A percentile compares a stretch with the other conserved stretches of the same genome.
Conservation (phyloP, 805 yeast genomes). For the Myxozyma kluyveri region DNA sequence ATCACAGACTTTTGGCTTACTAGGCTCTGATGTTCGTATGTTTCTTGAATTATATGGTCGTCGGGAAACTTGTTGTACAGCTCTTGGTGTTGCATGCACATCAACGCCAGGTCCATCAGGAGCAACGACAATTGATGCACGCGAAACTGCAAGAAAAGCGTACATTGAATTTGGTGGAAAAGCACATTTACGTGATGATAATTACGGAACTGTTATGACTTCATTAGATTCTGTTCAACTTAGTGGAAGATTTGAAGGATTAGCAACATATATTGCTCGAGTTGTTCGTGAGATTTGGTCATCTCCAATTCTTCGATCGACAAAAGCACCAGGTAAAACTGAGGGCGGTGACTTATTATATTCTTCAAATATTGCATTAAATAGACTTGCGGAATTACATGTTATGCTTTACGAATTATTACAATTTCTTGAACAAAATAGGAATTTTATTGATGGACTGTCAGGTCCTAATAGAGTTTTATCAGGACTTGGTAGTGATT, state of each 20-base stretch:
- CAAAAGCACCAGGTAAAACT: neutral
- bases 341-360: conserved; percentile 1
- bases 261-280: conserved; percentile 73
- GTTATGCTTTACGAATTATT: conserved; percentile 36
- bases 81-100: conserved; percentile 73
- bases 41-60: conserved; percentile 79
- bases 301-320: conserved; percentile 56
- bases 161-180: conserved; percentile 41
- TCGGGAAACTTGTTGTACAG: conserved; percentile 85
- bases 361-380: conserved; percentile 19
- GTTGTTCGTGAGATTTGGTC: conserved; percentile 79
- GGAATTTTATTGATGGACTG: conserved; percentile 47
- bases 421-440: conserved; percentile 44
- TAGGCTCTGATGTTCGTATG: conserved; percentile 62
- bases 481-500: conserved; percentile 32
- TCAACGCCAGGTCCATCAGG: conserved; percentile 16
- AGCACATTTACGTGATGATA: conserved; percentile 36
- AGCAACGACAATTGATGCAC: conserved; percentile 39
- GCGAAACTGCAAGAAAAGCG: conserved; percentile 38
- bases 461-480: conserved; percentile 35
- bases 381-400: conserved; percentile 35
- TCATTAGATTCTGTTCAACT: conserved; percentile 55
- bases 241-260: conserved; percentile 89
- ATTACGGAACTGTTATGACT: conserved; percentile 18
- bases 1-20: conserved; percentile 66